Conservation (phyloP, 805 yeast species). For the Yarrowia deformans region DNA sequence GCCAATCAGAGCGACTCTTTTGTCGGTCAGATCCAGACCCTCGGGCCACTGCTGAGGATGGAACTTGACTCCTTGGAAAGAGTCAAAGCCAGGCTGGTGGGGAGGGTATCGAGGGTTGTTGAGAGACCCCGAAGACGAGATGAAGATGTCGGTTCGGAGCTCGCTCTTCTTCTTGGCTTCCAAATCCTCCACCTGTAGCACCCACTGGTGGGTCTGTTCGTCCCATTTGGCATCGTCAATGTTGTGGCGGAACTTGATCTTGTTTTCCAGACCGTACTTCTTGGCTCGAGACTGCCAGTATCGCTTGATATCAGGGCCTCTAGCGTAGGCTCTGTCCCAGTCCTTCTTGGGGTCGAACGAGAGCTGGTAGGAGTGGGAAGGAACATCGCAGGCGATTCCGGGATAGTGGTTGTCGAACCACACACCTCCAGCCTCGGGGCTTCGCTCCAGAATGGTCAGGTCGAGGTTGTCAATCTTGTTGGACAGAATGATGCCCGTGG, state of each 20-base stretch:
- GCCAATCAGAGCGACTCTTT: conserved; percentile 50
- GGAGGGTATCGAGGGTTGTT: conserved; percentile 47
- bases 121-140: conserved; percentile 46
- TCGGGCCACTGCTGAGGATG: conserved; percentile 51
- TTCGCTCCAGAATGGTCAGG: conserved; percentile 44
- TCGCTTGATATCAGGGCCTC: conserved; percentile 45
- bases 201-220: conserved; percentile 31
- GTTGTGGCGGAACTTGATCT: conserved; percentile 42
- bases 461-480: conserved; percentile 28
- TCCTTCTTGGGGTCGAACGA: conserved; percentile 47
- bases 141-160: conserved; percentile 44
- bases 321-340: conserved; percentile 46
- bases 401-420: conserved; percentile 47
- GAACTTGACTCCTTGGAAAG: conserved; percentile 47
- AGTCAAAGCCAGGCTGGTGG: conserved; percentile 46
- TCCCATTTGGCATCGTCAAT: conserved; percentile 46
- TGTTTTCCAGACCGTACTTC: conserved; percentile 45
- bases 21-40: conserved; percentile 44
- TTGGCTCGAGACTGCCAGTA: conserved; percentile 44
- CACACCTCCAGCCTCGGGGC: conserved; percentile 47
- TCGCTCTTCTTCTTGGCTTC: conserved; percentile 37
- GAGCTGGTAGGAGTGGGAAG: conserved; percentile 47
- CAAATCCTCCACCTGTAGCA: conserved; percentile 40
- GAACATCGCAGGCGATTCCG: conserved; percentile 46
- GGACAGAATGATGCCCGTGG: conserved; percentile 33